Evolutionary conservation across 805 yeast genomes (phyloP), one percentile per base, ranked within the genome.

Genomic region (Kregervanrija pseudodelftensis): DNA sequence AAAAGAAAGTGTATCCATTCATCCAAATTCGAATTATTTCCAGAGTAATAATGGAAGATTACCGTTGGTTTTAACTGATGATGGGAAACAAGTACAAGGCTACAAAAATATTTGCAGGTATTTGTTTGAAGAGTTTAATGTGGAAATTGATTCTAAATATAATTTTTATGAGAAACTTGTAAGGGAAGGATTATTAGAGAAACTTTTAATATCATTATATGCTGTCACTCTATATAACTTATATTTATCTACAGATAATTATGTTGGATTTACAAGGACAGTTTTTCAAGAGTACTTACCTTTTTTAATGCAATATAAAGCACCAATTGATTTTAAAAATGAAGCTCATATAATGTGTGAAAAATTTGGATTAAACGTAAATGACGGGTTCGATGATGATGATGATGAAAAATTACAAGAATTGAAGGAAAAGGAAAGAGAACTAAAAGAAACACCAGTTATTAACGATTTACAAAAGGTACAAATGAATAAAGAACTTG

Each of bases 281-380:
- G 53, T 73, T 13, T 81, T 81, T 56, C 65, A 69, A 37, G 52
- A 65, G 4, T 71, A 76, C 45, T 60, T 82, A 14, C 82, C 85
- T 7, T 84, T 83, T 64, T 91, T 90, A 9, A 72, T 82, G 75
- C 85, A 82, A 74, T 83, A 82, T 57, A 76, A 76, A 48, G 78
- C 82, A 16, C 89, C 90, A 1, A 50, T 77, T 34, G 65, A 63
- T 36, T 67, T 69, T 45, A 70, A 69, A 52, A 40, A 55, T 0
- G 42, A 45, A 5, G 72, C 72, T 1, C 41, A 57, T 32, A 50
- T 53, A 31, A 48, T 56, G 4, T 68, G 73, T 50, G 45, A 53
- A 11, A 48, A 53, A 11, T 47, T 56, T 13, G 74, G 74, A 0
- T 49, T 69, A 17, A 54, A 61, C 1, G 56, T 50, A 5, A 69